Percentiles rank a stretch among this genome's conserved stretches.
Evolutionary conservation across 2,329 filamentous ascomycete genomes (phyloP).

Genomic region (Fusarium domesticum): DNA sequence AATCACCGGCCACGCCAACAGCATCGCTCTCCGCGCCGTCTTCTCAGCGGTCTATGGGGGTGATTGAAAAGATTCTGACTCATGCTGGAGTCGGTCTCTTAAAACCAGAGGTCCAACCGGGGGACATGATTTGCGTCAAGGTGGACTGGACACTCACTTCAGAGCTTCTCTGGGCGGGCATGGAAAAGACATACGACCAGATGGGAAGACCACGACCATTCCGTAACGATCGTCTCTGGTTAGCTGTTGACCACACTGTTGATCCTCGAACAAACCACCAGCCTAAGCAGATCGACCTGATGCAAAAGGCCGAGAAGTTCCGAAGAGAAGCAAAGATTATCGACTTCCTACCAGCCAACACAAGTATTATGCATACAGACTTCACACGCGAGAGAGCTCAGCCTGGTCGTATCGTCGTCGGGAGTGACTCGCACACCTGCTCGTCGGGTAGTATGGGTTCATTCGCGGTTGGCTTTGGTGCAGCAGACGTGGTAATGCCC

Average conservation of each 20-base stretch:
- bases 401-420: conserved; percentile 43
- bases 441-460: conserved; percentile 40
- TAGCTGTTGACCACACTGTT: conserved; percentile 48
- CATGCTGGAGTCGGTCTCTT: conserved; percentile 1
- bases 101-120: background rate
- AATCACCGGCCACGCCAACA: background rate
- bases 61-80: conserved; percentile 3
- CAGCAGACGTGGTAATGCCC: conserved; percentile 43
- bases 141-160: conserved; percentile 6
- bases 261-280: conserved; percentile 41
- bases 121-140: conserved; percentile 4
- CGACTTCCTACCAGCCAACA: conserved; percentile 27
- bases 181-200: conserved; percentile 40
- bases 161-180: conserved; percentile 24
- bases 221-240: conserved; percentile 50
- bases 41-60: background rate
- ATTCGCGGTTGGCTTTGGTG: conserved; percentile 45
- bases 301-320: conserved; percentile 37
- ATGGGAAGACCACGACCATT: conserved; percentile 43
- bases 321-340: conserved; percentile 43
- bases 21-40: background rate
- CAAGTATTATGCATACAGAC: conserved; percentile 47
- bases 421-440: conserved; percentile 47
- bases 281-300: conserved; percentile 36
- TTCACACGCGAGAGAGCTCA: conserved; percentile 43